Conservation (phyloP, 1,284 basidiomycete genomes). For the Cystobasidium sp. region DNA sequence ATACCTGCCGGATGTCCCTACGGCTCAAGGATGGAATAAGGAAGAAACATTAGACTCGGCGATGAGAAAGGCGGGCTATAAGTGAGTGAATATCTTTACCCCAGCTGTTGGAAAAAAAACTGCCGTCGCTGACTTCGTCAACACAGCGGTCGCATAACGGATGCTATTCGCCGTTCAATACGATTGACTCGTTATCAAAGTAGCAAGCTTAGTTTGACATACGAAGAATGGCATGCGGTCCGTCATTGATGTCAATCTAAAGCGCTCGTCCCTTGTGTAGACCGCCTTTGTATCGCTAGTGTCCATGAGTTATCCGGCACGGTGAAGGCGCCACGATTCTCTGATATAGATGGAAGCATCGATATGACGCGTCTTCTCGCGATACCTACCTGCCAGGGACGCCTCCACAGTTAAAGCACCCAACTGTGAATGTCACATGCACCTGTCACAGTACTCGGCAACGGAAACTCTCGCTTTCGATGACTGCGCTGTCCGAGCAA, state of each 20-base stretch:
- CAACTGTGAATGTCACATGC: no score
- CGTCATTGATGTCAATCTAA: not conserved
- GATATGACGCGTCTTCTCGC: no score
- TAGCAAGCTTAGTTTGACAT: constrained; percentile 70
- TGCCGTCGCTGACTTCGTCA: not conserved
- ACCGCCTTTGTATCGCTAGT: not conserved
- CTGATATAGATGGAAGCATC: no score
- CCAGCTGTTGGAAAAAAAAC: not conserved
- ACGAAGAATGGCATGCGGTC: constrained; percentile 67
- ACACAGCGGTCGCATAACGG: constrained; percentile 75
- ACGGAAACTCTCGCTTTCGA: no score
- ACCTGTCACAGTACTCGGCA: no score
- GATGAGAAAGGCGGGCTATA: constrained; percentile 84
- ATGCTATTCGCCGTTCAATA: constrained; percentile 76
- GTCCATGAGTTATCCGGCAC: no score
- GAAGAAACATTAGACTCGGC: constrained; percentile 85
- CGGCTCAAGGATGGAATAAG: constrained; percentile 91
- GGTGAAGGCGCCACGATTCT: no score
- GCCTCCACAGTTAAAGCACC: no score
- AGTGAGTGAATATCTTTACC: constrained; percentile 10
- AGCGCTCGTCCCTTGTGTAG: no score
- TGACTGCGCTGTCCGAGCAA: no score
- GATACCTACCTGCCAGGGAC: no score
- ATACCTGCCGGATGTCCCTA: constrained; percentile 91
- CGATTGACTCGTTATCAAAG: constrained; percentile 85